Conservation (phyloP, 169 alveolate genomes). For the Sarcocystis neurona region DNA sequence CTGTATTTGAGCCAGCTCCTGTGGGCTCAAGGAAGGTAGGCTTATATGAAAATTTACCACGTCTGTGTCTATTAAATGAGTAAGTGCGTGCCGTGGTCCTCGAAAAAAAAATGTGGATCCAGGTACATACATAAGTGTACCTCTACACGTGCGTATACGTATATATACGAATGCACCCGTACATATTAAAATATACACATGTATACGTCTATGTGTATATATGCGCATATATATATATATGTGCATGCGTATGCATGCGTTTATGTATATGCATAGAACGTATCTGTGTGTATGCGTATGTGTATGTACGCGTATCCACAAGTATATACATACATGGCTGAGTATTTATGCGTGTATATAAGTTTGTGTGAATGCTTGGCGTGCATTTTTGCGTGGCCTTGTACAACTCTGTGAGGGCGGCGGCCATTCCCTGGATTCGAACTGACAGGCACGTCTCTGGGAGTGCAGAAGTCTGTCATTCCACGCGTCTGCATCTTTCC, state of each 20-base stretch:
- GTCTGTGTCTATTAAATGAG: too few relatives aligned
- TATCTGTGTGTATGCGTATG: too few relatives aligned
- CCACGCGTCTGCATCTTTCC: background rate
- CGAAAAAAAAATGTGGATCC: too few relatives aligned
- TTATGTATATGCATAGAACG: too few relatives aligned
- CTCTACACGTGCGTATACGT: too few relatives aligned
- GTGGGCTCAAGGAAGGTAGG: constrained; percentile 76
- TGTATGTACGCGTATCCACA: background rate
- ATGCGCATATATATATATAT: background rate
- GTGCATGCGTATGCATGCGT: background rate
- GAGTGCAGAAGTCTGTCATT: too few relatives aligned
- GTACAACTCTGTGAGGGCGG: background rate
- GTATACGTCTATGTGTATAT: background rate
- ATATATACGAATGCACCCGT: background rate
- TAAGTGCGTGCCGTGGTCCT: too few relatives aligned
- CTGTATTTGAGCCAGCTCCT: constrained; percentile 94
- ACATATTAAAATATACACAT: background rate
- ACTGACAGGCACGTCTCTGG: too few relatives aligned
- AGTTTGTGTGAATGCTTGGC: background rate
- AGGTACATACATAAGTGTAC: too few relatives aligned
- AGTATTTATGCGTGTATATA: background rate
- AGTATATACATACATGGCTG: background rate
- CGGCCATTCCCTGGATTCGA: too few relatives aligned
- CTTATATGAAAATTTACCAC: too few relatives aligned
- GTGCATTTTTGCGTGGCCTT: background rate